A percentile compares a stretch with the other conserved stretches of the same genome.
Evolutionary conservation across 495 filamentous ascomycete genomes (phyloP).

Genomic region (Lasiosphaeria hispida): DNA sequence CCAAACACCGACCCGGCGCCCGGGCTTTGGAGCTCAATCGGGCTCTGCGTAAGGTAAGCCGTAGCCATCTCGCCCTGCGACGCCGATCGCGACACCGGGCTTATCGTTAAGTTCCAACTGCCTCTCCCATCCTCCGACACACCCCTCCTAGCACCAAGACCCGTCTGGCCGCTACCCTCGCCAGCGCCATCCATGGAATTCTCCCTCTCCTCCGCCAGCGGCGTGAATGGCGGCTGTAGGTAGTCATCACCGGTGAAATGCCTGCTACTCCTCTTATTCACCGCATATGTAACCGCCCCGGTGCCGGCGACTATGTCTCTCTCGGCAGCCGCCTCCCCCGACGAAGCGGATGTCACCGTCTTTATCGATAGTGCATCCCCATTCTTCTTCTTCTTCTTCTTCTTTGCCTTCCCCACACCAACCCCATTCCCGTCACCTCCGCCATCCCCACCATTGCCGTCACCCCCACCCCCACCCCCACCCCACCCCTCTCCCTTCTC

Average conservation of each 20-base stretch:
- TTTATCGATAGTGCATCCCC: conserved; percentile 21
- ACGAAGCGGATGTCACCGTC: conserved; percentile 18
- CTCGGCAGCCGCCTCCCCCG: conserved; percentile 3
- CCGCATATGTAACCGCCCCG: not conserved
- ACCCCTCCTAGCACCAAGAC: not conserved
- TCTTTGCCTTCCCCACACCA: not conserved
- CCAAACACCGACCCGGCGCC: not conserved
- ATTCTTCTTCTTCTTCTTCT: not conserved
- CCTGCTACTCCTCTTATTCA: conserved; percentile 9
- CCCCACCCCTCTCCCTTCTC: conserved; percentile 11
- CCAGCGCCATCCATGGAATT: conserved; percentile 19
- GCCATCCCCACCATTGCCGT: not conserved
- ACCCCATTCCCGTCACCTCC: not conserved
- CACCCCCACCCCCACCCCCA: conserved; percentile 4
- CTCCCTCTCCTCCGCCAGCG: conserved; percentile 34
- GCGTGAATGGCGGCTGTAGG: conserved; percentile 27
- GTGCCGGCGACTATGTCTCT: not conserved
- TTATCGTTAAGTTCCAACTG: not conserved
- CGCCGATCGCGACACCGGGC: not conserved
- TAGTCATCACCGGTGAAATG: conserved; percentile 21
- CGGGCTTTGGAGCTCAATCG: conserved; percentile 13
- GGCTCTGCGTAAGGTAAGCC: conserved; percentile 6
- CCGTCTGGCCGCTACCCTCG: not conserved
- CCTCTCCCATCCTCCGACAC: not conserved
- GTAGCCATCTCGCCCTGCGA: not conserved